Evolutionary conservation across 768 basidiomycete genomes (phyloP), one percentile per base, ranked within the genome.

Genomic region (Amanita brunnescens): DNA sequence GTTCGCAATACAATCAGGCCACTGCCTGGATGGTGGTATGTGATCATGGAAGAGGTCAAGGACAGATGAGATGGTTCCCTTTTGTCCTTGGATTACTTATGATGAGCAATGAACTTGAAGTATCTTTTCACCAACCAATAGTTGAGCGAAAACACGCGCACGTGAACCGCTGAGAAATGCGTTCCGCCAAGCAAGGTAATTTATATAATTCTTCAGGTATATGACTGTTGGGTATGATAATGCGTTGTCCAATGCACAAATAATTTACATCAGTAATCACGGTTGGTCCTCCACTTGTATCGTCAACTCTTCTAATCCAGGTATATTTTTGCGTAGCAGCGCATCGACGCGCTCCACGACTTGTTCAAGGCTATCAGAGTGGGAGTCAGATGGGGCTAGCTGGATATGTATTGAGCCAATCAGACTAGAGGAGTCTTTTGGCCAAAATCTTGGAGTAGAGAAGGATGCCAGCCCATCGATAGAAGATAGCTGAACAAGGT

Each of bases 381-480:
- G 78, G 2, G 77, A 78, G 1, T 74, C 75, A 26, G 85, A 81
- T 8, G 77, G 78, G 7, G 79, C 73, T n/a, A 99, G 76, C 57
- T 91, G 90, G 44, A 99, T 80, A 62, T 90, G 91, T 50, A 98
- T 91, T 6, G 91, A 91, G 20, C 95, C 96, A 58, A 97, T 82
- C 34, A 96, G 64, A 40, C 80, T 83, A 2, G 79, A 76, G 3
- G 90, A 79, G 65, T 97, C 94, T 67, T 95, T 93, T 0, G 93
- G 93, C 96, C 96, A 98, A 67, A 99, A 96, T 21, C 91, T 79
- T 0, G 94, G 81, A 0, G 77, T 73, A 2, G 81, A 81, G 67
- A 87, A 95, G 2, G 88, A 88, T 2, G 77, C 80, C 3, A 99
- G 70, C 2, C 91, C 94, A 55, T 91, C 84, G 46, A 97, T 70